A percentile compares a stretch with the other conserved stretches of the same genome.
Conservation (phyloP, 371 early-diverging fungal species). For the Apophysomyces variabilis region DNA sequence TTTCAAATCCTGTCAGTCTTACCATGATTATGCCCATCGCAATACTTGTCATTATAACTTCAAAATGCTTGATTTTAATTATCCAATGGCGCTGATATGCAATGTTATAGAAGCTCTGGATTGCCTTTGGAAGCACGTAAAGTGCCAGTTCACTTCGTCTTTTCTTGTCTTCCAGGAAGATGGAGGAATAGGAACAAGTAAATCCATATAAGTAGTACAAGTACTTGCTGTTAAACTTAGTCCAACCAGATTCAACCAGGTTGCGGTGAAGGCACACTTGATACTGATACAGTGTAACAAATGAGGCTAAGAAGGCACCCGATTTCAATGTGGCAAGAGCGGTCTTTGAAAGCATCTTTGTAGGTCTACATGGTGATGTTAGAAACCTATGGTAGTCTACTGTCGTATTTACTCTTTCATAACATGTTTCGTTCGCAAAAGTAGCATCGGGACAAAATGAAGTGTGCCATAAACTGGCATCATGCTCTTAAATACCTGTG, state of each 20-base stretch:
- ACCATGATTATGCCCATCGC: conserved; percentile 63
- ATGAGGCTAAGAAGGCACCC: conserved; percentile 65
- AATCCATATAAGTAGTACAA: conserved; percentile 69
- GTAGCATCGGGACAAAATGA: conserved; percentile 71
- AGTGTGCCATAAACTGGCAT: conserved; percentile 74
- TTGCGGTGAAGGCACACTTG: conserved; percentile 68
- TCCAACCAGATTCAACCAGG: conserved; percentile 45
- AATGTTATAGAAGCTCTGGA: conserved; percentile 61
- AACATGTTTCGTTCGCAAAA: conserved; percentile 60
- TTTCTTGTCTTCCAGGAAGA: conserved; percentile 73
- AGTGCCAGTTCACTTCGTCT: conserved; percentile 72
- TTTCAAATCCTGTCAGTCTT: conserved; percentile 9
- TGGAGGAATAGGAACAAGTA: conserved; percentile 54
- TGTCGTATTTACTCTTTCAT: conserved; percentile 54
- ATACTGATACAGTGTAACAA: conserved; percentile 63
- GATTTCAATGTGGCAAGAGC: conserved; percentile 61
- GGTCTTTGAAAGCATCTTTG: conserved; percentile 49
- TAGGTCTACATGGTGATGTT: conserved; percentile 41
- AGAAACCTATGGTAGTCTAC: background rate
- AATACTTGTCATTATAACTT: conserved; percentile 55
- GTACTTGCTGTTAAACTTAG: conserved; percentile 56
- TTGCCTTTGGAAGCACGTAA: conserved; percentile 70
- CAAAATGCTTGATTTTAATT: conserved; percentile 60
- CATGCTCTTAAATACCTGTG: conserved; percentile 59
- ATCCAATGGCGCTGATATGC: conserved; percentile 62